Percentiles rank a stretch among this genome's conserved stretches.
These are phyloP conservation scores for Mallotus repandus DNA, from an alignment of 441 rosid genomes.

Conservation along the genomic window DNA sequence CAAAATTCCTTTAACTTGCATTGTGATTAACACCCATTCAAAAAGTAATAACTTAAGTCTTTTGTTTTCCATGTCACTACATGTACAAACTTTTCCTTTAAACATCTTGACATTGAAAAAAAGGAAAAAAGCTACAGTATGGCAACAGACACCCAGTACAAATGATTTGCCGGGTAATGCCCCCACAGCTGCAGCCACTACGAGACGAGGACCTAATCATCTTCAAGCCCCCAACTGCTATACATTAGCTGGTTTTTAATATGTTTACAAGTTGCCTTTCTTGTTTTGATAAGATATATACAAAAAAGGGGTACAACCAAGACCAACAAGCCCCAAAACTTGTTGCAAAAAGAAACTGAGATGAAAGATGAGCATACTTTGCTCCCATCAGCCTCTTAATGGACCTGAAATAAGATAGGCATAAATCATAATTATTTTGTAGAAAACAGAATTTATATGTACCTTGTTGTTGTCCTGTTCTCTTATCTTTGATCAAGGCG, in stretches of 20 bases:
- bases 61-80: slow-evolving; percentile 29
- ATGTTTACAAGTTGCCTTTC: slow-evolving; percentile 59
- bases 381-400: slow-evolving; percentile 96
- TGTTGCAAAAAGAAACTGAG: slow-evolving; percentile 79
- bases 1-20: slow-evolving; percentile 36
- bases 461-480: slow-evolving; percentile 99
- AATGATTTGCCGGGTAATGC: slow-evolving; percentile 38
- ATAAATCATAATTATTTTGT: slow-evolving; percentile 44
- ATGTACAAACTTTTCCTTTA: slow-evolving; percentile 57
- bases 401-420: slow-evolving; percentile 72
- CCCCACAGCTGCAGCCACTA: slow-evolving; percentile 54
- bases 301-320: slow-evolving; percentile 50
- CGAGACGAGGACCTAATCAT: slow-evolving; percentile 47
- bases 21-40: slow-evolving; percentile 41
- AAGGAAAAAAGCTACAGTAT: slow-evolving; percentile 38
- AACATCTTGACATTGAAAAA: slow-evolving; percentile 38
- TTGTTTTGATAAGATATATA: slow-evolving; percentile 54
- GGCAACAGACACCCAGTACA: slow-evolving; percentile 55
- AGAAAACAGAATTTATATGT: slow-evolving; percentile 41
- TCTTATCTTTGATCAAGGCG: slow-evolving; percentile 94
- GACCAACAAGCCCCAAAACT: slow-evolving; percentile 65
- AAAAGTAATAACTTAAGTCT: slow-evolving; percentile 33
- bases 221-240: slow-evolving; percentile 45
- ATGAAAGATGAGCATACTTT: slow-evolving; percentile 75
- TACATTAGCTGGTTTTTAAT: slow-evolving; percentile 50